A percentile compares a stretch with the other conserved stretches of the same genome.
Conservation (phyloP, 495 filamentous ascomycete species). For the Penicillium manginii region DNA sequence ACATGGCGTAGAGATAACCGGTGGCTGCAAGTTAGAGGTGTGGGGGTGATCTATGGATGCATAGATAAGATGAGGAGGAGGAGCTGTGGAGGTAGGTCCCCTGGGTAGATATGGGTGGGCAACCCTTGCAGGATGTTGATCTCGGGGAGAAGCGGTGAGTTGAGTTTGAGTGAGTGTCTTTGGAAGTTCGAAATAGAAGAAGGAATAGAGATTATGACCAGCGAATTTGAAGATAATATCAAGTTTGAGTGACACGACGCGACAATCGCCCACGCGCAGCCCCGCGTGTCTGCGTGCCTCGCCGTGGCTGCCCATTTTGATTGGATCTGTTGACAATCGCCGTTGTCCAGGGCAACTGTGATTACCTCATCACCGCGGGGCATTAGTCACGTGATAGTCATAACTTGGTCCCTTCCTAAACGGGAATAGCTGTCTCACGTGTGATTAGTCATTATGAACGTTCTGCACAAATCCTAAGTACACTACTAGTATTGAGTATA, state of each 20-base stretch:
- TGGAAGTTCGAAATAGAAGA: neutral
- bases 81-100: neutral
- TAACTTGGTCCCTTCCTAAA: neutral
- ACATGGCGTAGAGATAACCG: conserved; percentile 24
- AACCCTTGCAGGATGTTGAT: conserved; percentile 25
- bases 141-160: conserved; percentile 21
- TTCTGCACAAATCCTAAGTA: no score
- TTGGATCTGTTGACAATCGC: conserved; percentile 18
- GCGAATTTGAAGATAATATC: neutral
- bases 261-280: conserved; percentile 7
- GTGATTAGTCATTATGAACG: neutral
- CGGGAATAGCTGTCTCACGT: neutral
- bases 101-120: neutral
- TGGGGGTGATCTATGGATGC: conserved; percentile 3
- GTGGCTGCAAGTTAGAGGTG: neutral
- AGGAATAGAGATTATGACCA: no score
- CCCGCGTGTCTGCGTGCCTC: conserved; percentile 2
- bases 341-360: conserved; percentile 29
- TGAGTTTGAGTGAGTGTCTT: neutral
- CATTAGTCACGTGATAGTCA: neutral
- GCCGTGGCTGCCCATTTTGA: conserved; percentile 4
- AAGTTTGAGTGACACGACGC: conserved; percentile 1
- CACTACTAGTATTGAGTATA: no score
- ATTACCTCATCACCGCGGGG: conserved; percentile 19
- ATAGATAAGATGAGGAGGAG: conserved; percentile 4